Evolutionary conservation across 148 eudicot species (phyloP), one percentile per base, ranked within the genome.

Genomic region (Fagopyrum tataricum): DNA sequence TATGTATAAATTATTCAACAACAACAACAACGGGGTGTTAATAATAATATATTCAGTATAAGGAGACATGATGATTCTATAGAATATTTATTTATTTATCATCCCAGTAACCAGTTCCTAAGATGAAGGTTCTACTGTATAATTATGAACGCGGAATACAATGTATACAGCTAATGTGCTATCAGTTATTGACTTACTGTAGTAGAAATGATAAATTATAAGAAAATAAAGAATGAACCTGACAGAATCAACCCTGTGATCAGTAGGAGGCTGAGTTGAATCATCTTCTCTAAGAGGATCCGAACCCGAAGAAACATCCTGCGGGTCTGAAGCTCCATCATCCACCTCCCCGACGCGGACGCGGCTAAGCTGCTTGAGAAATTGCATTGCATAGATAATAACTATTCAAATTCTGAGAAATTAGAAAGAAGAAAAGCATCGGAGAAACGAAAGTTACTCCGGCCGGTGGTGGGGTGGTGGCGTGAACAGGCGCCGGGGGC

Each of bases 401-500:
- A 15, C 5, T 4, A 17, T 52, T 17, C 56, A 52, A 31, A 17
- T 52, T 14, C 56, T 52, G 18, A 52, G 20, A 8, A 21, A 23
- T 23, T 62, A 23, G 37, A 62, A 23, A 37, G n/a, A 23, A 62
- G 7, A 64, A 64, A 17, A 10, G n/a, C 44, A 44, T 9, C 71
- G 71, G 71, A 68, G 71, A 41, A 41, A 42, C 47, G 48, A 44
- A 41, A 20, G 76, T 18, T 10, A 43, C 67, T 40, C 18, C 20
- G n/a, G 68, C 53, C 41, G 51, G 74, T 11, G 74, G 74, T 24
- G 74, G 58, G 12, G 55, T 15, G 23, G 71, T 70, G 72, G 72
- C 44, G 51, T 17, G 67, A 61, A 61, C 39, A 23, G 67, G 67
- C 5, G 90, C 80, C 76, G 92, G 17, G 17, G 90, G 80, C 77